Base-by-base conservation (phyloP, 2,329 filamentous ascomycete species). In the Penicillium verrucosum region DNA sequence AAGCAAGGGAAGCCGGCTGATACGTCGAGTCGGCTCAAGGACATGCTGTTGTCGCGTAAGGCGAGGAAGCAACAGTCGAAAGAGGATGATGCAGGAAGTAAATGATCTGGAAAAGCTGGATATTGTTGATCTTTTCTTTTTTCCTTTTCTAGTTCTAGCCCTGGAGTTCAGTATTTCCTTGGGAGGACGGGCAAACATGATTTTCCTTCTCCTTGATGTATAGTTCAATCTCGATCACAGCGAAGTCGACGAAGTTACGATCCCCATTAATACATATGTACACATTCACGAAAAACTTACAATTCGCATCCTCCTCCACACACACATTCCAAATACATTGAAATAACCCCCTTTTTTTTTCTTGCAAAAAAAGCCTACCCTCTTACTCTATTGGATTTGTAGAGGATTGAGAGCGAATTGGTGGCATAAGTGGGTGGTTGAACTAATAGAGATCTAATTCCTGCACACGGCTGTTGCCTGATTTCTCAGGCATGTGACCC, bases 41-140 rank as follows among this genome's bases (percentile, higher is more conserved):
- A 62, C 27, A 63, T 65, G 36, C 42, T 66, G 1, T 61, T 61
- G 32, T 51, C 60, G 27, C 57, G 59, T 21, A 54, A 45, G n/a
- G 25, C n/a, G 14, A 66, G 61, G 43, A 65, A 65, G 47, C 57
- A 58, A 54, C 42, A 44, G 23, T 23, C 54, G 29, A 45, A 34
- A 4, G 51, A 57, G 21, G 54, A 54, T 11, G 48, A 56, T 32
- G 46, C 45, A 6, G 44, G 54, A 27, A 49, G 38, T 21, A 57
- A 51, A 38, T 54, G 32, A 43, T 14, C 36, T 30, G 21, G 42
- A 23, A 8, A 40, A 30, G 12, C n/a, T 30, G 9, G 4, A 29
- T 27, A 23, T 18, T 40, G n/a, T 30, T 30, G 34, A 25, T 27
- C 1, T n/a, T 23, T 18, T 18, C 0, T 23, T 32, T 12, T 30